Percentiles rank a stretch among this genome's conserved stretches.
Evolutionary conservation across 768 basidiomycete species (phyloP).

Genomic region (Atractiella rhizophila): DNA sequence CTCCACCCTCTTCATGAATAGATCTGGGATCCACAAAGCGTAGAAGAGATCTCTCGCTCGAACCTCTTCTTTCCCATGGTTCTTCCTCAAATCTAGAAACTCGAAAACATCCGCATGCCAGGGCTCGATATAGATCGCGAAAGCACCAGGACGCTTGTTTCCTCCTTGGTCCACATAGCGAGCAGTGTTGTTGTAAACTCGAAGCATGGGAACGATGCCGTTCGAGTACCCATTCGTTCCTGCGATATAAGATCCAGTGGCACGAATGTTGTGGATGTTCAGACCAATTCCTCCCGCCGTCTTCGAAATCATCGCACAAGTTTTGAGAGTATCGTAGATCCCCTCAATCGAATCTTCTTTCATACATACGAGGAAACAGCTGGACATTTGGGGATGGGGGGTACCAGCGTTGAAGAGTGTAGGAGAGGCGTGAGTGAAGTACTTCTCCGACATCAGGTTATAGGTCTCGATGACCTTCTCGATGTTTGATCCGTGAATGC

Average conservation of each 20-base stretch:
- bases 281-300: slow-evolving; percentile 95
- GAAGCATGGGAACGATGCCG: slow-evolving; percentile 96
- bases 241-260: slow-evolving; percentile 87
- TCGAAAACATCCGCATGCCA: slow-evolving; percentile 97
- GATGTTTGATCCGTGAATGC: slow-evolving; percentile 73
- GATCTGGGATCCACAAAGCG: slow-evolving; percentile 88
- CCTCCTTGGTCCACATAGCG: slow-evolving; percentile 98
- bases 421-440: slow-evolving; percentile 94
- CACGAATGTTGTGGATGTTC: slow-evolving; percentile 84
- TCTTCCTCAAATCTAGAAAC: slow-evolving; percentile 91
- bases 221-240: slow-evolving; percentile 95
- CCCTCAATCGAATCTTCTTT: slow-evolving; percentile 97
- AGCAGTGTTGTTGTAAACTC: slow-evolving; percentile 89
- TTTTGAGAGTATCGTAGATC: slow-evolving; percentile 95
- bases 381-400: slow-evolving; percentile 71
- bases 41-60: slow-evolving; percentile 94
- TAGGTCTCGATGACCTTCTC: slow-evolving; percentile 66
- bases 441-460: slow-evolving; percentile 66
- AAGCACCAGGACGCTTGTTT: slow-evolving; percentile 95
- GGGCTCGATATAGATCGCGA: slow-evolving; percentile 93
- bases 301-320: slow-evolving; percentile 97
- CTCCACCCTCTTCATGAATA: slow-evolving; percentile 98
- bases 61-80: slow-evolving; percentile 92
- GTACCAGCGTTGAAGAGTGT: slow-evolving; percentile 97
- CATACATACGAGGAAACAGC: slow-evolving; percentile 95